These are phyloP conservation scores for Populus tremula DNA, from an alignment of 345 rosid species.

Conservation along the genomic window DNA sequence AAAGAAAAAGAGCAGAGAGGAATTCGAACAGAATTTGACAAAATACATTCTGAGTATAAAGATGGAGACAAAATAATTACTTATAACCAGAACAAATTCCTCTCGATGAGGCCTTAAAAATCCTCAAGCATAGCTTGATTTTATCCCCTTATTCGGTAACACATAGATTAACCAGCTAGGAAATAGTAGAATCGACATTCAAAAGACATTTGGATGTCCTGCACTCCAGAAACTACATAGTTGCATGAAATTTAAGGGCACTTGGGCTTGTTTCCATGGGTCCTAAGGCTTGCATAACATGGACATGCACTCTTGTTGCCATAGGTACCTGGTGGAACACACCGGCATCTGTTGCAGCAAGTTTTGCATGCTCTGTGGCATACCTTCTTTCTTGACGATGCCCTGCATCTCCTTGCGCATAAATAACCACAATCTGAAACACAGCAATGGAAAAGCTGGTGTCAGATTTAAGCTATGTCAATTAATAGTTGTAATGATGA, in stretches of 20 bases:
- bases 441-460: background rate
- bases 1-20: background rate
- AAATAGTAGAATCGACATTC: background rate
- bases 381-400: constrained; percentile 23
- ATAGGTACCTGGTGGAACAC: constrained; percentile 27
- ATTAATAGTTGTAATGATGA: background rate
- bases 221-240: background rate
- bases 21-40: background rate
- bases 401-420: constrained; percentile 24
- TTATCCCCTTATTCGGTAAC: background rate
- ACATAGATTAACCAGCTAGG: background rate
- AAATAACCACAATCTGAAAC: constrained; percentile 37
- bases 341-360: constrained; percentile 17
- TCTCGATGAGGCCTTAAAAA: background rate
- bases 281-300: constrained; percentile 21
- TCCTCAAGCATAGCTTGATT: background rate
- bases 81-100: background rate
- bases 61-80: background rate
- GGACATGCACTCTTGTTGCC: constrained; percentile 26
- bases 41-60: background rate
- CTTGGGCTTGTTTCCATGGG: constrained; percentile 24
- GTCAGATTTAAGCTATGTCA: background rate
- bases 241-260: constrained; percentile 14
- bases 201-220: background rate
- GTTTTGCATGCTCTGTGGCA: constrained; percentile 22